Evolutionary conservation across 2,329 filamentous ascomycete genomes (phyloP).

Genomic region (Fusarium virguliforme): DNA sequence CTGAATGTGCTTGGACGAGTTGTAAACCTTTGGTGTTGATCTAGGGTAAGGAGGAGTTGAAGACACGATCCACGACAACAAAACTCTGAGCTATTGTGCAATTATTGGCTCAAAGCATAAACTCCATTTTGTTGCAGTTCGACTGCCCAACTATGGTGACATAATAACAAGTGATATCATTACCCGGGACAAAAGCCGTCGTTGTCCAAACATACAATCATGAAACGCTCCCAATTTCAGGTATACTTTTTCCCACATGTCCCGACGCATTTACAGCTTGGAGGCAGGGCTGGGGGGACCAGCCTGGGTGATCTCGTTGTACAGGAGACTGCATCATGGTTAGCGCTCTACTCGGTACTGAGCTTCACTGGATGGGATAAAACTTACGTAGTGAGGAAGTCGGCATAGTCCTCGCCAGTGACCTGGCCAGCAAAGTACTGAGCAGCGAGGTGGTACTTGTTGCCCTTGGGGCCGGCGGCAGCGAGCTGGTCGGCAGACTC

Average conservation of each 20-base stretch:
- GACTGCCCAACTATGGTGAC: constrained; percentile 23
- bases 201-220: constrained; percentile 32
- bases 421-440: constrained; percentile 95
- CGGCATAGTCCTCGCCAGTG: constrained; percentile 96
- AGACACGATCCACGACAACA: too few relatives aligned
- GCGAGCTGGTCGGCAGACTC: constrained; percentile 86
- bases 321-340: constrained; percentile 75
- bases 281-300: constrained; percentile 73
- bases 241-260: constrained; percentile 21
- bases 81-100: too few relatives aligned
- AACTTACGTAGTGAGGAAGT: constrained; percentile 89
- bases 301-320: constrained; percentile 88
- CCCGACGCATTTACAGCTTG: constrained; percentile 68
- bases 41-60: neutral
- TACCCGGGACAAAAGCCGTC: constrained; percentile 25
- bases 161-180: constrained; percentile 40
- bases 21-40: neutral
- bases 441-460: constrained; percentile 92
- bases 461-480: constrained; percentile 83
- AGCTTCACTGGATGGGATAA: neutral
- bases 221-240: constrained; percentile 38
- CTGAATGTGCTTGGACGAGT: neutral
- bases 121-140: constrained; percentile 27
- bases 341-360: constrained; percentile 11
- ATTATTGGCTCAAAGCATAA: constrained; percentile 3